Evolutionary conservation across 2,329 filamentous ascomycete species (phyloP).

Genomic region (Scorias spongiosa): DNA sequence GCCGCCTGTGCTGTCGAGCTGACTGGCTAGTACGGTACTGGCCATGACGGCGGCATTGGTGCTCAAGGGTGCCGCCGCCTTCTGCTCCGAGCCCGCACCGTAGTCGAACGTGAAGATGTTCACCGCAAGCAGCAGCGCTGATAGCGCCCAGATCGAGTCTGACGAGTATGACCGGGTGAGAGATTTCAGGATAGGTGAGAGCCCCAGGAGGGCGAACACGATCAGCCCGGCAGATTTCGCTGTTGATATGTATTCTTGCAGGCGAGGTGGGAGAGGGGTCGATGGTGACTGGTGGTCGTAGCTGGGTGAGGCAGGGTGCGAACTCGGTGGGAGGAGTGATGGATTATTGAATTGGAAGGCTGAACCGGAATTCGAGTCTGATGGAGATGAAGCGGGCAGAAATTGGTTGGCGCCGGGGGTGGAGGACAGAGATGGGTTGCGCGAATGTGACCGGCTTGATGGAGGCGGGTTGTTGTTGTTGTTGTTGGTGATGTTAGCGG

Average conservation of each 20-base stretch:
- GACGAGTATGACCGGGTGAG: slow-evolving; percentile 83
- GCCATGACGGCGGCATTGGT: slow-evolving; percentile 97
- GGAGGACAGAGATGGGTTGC: slow-evolving; percentile 42
- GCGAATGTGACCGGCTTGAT: slow-evolving; percentile 23
- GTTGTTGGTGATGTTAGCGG: not conserved
- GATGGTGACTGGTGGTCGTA: slow-evolving; percentile 22
- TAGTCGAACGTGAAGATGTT: slow-evolving; percentile 99
- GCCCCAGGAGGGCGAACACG: slow-evolving; percentile 77
- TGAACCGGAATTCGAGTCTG: slow-evolving; percentile 7
- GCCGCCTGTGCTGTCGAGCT: slow-evolving; percentile 76
- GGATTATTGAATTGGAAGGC: slow-evolving; percentile 14
- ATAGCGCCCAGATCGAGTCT: slow-evolving; percentile 96
- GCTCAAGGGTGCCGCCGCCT: slow-evolving; percentile 61
- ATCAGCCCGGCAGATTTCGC: slow-evolving; percentile 87
- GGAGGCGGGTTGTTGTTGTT: not conserved
- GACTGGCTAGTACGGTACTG: slow-evolving; percentile 80
- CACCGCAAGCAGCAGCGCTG: slow-evolving; percentile 79
- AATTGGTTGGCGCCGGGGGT: slow-evolving; percentile 1
- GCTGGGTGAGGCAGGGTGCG: slow-evolving; percentile 8
- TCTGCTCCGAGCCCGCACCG: slow-evolving; percentile 48
- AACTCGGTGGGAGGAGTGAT: slow-evolving; percentile 10
- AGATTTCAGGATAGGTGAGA: slow-evolving; percentile 91
- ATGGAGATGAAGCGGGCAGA: slow-evolving; percentile 11
- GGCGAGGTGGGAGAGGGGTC: slow-evolving; percentile 35
- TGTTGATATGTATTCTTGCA: slow-evolving; percentile 55